These are phyloP conservation scores for Euclidium syriacum DNA, from an alignment of 345 rosid species.

Conservation along the genomic window DNA sequence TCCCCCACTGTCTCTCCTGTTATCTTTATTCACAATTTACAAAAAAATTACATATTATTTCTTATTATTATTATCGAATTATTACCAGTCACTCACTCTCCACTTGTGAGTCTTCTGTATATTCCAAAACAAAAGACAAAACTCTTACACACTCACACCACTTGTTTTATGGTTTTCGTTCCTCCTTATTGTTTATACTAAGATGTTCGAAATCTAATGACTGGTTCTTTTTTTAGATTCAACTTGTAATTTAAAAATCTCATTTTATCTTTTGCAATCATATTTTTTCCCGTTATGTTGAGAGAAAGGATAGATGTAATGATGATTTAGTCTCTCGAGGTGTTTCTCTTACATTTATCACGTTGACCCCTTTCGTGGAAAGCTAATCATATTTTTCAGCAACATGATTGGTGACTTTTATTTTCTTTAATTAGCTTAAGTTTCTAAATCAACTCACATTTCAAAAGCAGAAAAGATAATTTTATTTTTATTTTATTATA, in stretches of 20 bases:
- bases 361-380: slow-evolving; percentile 24
- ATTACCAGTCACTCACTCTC: slow-evolving; percentile 2
- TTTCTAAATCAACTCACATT: too few species aligned
- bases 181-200: not conserved
- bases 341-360: slow-evolving; percentile 13
- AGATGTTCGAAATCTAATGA: not conserved
- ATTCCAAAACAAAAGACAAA: slow-evolving; percentile 24
- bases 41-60: not conserved
- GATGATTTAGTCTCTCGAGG: slow-evolving; percentile 29
- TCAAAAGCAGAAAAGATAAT: not conserved
- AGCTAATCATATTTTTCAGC: slow-evolving; percentile 25
- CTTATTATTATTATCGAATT: not conserved
- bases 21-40: slow-evolving; percentile 39
- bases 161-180: slow-evolving; percentile 21
- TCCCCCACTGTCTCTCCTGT: slow-evolving; percentile 78
- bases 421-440: not conserved
- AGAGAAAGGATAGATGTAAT: slow-evolving; percentile 21
- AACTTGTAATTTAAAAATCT: not conserved
- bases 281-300: slow-evolving; percentile 14
- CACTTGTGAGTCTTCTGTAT: slow-evolving; percentile 21
- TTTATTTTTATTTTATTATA: not conserved
- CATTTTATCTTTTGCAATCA: slow-evolving; percentile 18
- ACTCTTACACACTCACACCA: slow-evolving; percentile 31
- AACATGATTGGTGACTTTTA: slow-evolving; percentile 17
- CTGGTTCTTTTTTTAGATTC: too few species aligned